These are phyloP conservation scores for Metarhizium guizhouense DNA, from an alignment of 2,329 filamentous ascomycete species.

Conservation along the genomic window DNA sequence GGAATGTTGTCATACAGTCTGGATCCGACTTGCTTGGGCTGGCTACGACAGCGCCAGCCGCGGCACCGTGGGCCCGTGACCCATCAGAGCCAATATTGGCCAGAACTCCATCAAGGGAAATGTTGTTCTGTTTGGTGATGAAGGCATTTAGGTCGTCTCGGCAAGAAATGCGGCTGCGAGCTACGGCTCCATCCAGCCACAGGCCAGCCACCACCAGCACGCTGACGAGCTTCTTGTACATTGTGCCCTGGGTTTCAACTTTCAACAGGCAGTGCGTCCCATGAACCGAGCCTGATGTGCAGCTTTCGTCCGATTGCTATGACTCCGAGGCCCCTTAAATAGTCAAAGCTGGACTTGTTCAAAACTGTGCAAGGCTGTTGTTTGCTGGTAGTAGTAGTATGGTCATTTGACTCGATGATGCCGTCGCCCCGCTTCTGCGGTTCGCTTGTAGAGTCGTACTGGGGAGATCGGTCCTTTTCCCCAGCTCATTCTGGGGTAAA, in stretches of 20 bases:
- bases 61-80: conserved; percentile 35
- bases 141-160: conserved; percentile 7
- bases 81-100: conserved; percentile 46
- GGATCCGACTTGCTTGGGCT: conserved; percentile 42
- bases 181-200: neutral
- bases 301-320: neutral
- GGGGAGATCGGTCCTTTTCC: neutral
- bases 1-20: conserved; percentile 33
- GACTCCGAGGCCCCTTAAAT: neutral
- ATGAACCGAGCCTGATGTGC: neutral
- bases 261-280: neutral
- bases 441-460: neutral
- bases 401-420: neutral
- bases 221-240: conserved; percentile 2
- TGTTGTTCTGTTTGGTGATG: conserved; percentile 9
- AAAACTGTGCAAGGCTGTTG: neutral
- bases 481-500: neutral
- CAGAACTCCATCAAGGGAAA: conserved; percentile 13
- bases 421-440: neutral
- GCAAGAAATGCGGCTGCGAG: conserved; percentile 15
- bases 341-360: neutral
- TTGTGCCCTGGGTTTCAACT: neutral
- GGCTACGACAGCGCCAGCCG: conserved; percentile 43
- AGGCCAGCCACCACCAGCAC: neutral
- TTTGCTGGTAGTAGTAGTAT: too few relatives aligned